Evolutionary conservation across 805 yeast species (phyloP).

Genomic region (Kazachstania bromeliacearum): DNA sequence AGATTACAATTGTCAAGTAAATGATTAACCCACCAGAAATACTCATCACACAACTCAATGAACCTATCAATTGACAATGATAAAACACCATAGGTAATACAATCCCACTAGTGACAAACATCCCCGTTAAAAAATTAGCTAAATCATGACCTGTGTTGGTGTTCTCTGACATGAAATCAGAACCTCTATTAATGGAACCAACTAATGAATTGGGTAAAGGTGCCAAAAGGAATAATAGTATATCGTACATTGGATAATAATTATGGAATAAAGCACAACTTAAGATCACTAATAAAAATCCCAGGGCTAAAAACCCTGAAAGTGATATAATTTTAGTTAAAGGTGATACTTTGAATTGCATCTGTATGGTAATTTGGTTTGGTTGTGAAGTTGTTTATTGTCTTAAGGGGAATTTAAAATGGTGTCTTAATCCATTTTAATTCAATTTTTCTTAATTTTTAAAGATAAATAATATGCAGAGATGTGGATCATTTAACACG

Average conservation of each 20-base stretch:
- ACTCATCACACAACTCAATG: conserved; percentile 66
- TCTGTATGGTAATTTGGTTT: no score
- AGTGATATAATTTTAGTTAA: conserved; percentile 28
- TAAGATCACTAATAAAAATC: conserved; percentile 77
- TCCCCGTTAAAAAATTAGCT: conserved; percentile 72
- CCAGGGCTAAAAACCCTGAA: conserved; percentile 63
- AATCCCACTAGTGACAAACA: conserved; percentile 66
- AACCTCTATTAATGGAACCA: conserved; percentile 33
- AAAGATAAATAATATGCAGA: no score
- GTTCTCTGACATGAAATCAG: conserved; percentile 44
- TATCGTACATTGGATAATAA: conserved; percentile 81
- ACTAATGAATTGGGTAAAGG: conserved; percentile 63
- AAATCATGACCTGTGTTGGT: conserved; percentile 40
- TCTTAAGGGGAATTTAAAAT: no score
- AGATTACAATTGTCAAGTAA: conserved; percentile 73
- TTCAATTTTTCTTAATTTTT: no score
- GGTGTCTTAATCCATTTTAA: no score
- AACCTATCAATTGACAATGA: conserved; percentile 64
- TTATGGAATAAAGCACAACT: conserved; percentile 83
- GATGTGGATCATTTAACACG: no score
- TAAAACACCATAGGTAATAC: conserved; percentile 66
- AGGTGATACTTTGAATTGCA: conserved; percentile 29
- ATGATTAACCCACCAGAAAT: conserved; percentile 77
- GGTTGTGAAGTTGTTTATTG: no score
- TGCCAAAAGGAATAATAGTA: conserved; percentile 56